Evolutionary conservation across 305 asterid species (phyloP), one percentile per base, ranked within the genome.

Genomic region (Fraxinus albicans): DNA sequence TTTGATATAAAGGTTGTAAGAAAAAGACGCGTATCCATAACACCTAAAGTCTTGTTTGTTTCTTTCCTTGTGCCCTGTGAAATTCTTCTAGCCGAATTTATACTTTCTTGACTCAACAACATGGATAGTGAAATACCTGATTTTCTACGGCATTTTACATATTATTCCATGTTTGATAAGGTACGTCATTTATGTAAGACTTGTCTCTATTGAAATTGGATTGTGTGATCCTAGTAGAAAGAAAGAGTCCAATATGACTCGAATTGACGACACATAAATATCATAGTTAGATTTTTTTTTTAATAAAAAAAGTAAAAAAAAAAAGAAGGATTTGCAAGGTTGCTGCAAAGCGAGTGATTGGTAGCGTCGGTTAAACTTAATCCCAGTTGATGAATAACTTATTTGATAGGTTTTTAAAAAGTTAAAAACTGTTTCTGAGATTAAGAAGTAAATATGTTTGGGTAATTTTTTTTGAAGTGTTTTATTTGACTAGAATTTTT

Each of bases 41-140:
- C 73, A 21, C 8, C 73, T 63, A 63, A 63, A 21, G 73, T 67
- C 7, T 67, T 10, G 36, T 25, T 27, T 3, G 6, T 34, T 67
- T 23, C 15, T 65, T 67, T 74, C 86, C 90, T 79, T 83, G 85
- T 87, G 87, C 85, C 74, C 23, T 36, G 53, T 36, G 76, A 79
- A 67, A 33, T 77, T 75, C 21, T 79, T 78, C 76, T 27, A 76
- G 79, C 44, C 70, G 72, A 80, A 79, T 78, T 85, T 79, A 21
- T 77, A 76, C 47, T 73, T 73, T 76, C 76, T 73, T 58, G 76
- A 55, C 79, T 67, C 47, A 44, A 76, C 35, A 36, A 25, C 13
- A 38, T 12, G n/a, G 69, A 78, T 58, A 31, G 65, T 35, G 8
- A 65, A 29, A 73, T 34, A 6, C 19, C 69, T 27, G 3, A 13